phyloP scores from a whole-genome alignment of 345 rosid genomes.

The Salix koriyanagi region DNA sequence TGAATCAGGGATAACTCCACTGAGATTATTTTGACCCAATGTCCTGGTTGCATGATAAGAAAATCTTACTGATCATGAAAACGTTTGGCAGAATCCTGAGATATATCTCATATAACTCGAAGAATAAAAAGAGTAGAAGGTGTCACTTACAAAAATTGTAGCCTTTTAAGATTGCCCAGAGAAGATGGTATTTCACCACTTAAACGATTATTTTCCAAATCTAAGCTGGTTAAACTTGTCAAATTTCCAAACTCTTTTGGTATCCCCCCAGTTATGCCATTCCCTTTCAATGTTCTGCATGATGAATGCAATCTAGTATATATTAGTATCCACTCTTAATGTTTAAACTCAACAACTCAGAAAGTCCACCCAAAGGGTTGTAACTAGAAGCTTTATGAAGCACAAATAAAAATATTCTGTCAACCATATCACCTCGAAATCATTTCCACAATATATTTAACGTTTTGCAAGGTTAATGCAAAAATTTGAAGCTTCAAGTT shows the following conservation, averaged over 20 bases:
- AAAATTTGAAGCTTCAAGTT: not conserved
- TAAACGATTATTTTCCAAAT: constrained; percentile 77
- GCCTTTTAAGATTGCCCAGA: constrained; percentile 75
- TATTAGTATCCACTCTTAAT: not conserved
- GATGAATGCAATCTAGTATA: constrained; percentile 13
- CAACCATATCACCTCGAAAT: not conserved
- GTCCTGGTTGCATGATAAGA: constrained; percentile 47
- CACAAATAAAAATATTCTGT: not conserved
- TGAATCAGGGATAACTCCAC: constrained; percentile 69
- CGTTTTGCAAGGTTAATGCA: not conserved
- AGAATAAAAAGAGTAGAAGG: not conserved
- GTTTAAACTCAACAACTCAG: not conserved
- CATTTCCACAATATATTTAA: not conserved
- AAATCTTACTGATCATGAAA: not conserved
- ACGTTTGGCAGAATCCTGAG: not conserved
- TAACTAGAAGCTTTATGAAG: not conserved
- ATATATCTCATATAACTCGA: not conserved
- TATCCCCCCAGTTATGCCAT: constrained; percentile 78
- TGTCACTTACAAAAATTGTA: constrained; percentile 84
- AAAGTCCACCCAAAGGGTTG: not conserved
- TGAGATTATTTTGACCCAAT: constrained; percentile 80
- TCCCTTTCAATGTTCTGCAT: constrained; percentile 82
- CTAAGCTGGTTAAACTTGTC: constrained; percentile 74
- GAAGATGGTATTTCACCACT: constrained; percentile 77
- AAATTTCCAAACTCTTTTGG: constrained; percentile 86